A percentile compares a stretch with the other conserved stretches of the same genome.
These are phyloP conservation scores for Amanita rubescens DNA, from an alignment of 768 basidiomycete species.

Conservation along the genomic window DNA sequence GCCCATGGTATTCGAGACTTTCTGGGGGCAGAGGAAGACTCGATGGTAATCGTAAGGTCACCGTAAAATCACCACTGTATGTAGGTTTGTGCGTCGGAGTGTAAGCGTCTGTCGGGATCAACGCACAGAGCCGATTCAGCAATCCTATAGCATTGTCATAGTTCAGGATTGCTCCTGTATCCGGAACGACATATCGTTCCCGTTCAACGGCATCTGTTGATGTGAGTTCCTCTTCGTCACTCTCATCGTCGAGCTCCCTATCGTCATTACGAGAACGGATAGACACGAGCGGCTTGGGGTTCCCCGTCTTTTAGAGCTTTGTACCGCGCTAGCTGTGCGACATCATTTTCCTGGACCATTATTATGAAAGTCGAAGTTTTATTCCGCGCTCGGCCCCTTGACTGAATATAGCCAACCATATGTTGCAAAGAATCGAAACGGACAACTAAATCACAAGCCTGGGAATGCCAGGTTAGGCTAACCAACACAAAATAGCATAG, in stretches of 20 bases:
- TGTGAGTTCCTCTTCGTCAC: conserved; percentile 30
- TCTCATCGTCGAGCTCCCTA: conserved; percentile 36
- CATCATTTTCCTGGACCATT: conserved; percentile 64
- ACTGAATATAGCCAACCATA: conserved; percentile 85
- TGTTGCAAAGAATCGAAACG: conserved; percentile 80
- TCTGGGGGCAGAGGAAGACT: conserved; percentile 51
- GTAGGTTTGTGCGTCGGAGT: conserved; percentile 53
- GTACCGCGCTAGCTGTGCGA: conserved; percentile 51
- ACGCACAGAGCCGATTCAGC: conserved; percentile 68
- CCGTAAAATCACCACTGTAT: conserved; percentile 53
- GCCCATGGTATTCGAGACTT: conserved; percentile 52
- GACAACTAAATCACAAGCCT: conserved; percentile 71
- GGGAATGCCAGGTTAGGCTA: conserved; percentile 17
- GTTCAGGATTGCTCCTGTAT: conserved; percentile 72
- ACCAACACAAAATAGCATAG: neutral
- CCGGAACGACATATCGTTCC: conserved; percentile 67
- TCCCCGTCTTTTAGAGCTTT: conserved; percentile 51
- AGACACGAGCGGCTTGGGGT: conserved; percentile 53
- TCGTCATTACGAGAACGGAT: conserved; percentile 48
- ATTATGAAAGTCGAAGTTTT: conserved; percentile 71
- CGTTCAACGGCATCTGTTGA: conserved; percentile 53
- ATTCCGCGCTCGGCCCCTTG: conserved; percentile 78
- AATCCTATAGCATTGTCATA: conserved; percentile 69
- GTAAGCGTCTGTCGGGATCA: conserved; percentile 67
- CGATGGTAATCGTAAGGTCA: conserved; percentile 57